phyloP scores from a whole-genome alignment of 306 rosid genomes.

The Lathyrus aphaca region DNA sequence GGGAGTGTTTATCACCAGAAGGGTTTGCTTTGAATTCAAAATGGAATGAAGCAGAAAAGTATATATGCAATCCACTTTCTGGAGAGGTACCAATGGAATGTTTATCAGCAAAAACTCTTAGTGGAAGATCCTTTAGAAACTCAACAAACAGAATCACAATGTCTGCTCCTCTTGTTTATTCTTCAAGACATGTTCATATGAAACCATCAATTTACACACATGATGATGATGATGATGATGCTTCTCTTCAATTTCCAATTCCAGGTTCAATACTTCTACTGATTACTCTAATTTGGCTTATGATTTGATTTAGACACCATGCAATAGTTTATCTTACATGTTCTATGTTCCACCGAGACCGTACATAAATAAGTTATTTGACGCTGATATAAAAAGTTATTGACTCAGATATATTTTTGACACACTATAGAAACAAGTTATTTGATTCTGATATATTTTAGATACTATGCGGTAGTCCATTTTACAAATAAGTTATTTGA shows the following conservation, averaged over 20 bases:
- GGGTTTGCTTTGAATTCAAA: constrained; percentile 89
- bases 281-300: not conserved
- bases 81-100: constrained; percentile 96
- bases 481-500: not conserved
- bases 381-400: too few relatives aligned
- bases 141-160: constrained; percentile 67
- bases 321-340: too few relatives aligned
- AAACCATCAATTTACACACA: constrained; percentile 51
- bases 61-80: constrained; percentile 91
- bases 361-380: too few relatives aligned
- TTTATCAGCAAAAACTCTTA: constrained; percentile 88
- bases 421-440: too few relatives aligned
- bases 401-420: not conserved
- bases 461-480: not conserved
- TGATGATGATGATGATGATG: constrained; percentile 50
- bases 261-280: constrained; percentile 52
- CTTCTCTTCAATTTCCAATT: constrained; percentile 51
- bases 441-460: too few relatives aligned
- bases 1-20: constrained; percentile 87
- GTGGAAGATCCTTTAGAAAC: constrained; percentile 83
- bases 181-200: constrained; percentile 58
- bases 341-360: too few relatives aligned
- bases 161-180: constrained; percentile 79
- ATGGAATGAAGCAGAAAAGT: constrained; percentile 98
- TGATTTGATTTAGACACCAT: too few relatives aligned